These are phyloP conservation scores for Exserohilum turcica DNA, from an alignment of 2,329 filamentous ascomycete species.

Conservation along the genomic window DNA sequence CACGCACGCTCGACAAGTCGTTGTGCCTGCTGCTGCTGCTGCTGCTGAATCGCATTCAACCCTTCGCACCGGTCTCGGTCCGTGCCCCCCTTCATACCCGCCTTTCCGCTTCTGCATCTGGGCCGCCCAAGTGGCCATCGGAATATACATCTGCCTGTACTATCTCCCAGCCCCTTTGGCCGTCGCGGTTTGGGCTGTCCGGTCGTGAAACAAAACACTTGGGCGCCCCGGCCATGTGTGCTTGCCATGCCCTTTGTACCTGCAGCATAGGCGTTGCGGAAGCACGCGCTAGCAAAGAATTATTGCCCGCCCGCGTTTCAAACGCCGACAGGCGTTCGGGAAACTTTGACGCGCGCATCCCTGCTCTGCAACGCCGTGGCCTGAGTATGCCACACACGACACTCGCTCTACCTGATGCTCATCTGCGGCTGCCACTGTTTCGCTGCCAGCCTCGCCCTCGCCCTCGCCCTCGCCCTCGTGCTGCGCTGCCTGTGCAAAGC, in stretches of 20 bases:
- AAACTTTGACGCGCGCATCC: slow-evolving; percentile 12
- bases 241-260: slow-evolving; percentile 18
- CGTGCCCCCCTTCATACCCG: slow-evolving; percentile 6
- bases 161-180: slow-evolving; percentile 14
- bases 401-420: background rate
- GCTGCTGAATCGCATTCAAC: slow-evolving; percentile 15
- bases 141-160: slow-evolving; percentile 20
- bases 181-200: slow-evolving; percentile 29
- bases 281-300: slow-evolving; percentile 14
- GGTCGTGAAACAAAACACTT: slow-evolving; percentile 25
- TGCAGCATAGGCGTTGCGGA: slow-evolving; percentile 26
- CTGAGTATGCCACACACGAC: background rate
- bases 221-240: slow-evolving; percentile 19
- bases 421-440: slow-evolving; percentile 18
- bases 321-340: slow-evolving; percentile 1
- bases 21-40: no score
- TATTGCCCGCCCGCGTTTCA: slow-evolving; percentile 22
- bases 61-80: slow-evolving; percentile 17
- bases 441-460: slow-evolving; percentile 19
- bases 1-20: slow-evolving; percentile 13
- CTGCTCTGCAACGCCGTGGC: slow-evolving; percentile 4
- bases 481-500: no score
- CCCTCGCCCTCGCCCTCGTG: no score
- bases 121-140: slow-evolving; percentile 17
- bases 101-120: slow-evolving; percentile 3